A percentile compares a stretch with the other conserved stretches of the same genome.
Evolutionary conservation across 345 rosid species (phyloP).

Genomic region (Arabidopsis suecica): DNA sequence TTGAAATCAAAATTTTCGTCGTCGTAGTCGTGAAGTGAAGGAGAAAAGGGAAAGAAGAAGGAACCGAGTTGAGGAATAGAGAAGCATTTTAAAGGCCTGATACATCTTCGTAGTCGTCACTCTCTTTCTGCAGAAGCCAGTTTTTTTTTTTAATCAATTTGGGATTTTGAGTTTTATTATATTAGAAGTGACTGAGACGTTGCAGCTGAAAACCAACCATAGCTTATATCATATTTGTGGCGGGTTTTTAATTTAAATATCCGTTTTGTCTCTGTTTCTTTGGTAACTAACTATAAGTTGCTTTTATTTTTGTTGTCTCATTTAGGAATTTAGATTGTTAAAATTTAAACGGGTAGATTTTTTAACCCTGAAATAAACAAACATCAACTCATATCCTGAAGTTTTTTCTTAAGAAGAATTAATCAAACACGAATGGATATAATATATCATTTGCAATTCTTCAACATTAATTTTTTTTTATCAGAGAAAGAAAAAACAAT

Average conservation of each 20-base stretch:
- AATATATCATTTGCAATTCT: not conserved
- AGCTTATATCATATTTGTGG: constrained; percentile 30
- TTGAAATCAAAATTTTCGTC: not conserved
- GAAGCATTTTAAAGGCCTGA: constrained; percentile 44
- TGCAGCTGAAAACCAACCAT: constrained; percentile 37
- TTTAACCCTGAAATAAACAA: not conserved
- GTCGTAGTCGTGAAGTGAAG: not conserved
- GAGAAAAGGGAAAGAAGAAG: constrained; percentile 49
- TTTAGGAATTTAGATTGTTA: not conserved
- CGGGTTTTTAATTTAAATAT: constrained; percentile 17
- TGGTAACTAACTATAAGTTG: not conserved
- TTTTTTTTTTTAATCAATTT: constrained; percentile 13
- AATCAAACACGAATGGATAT: not conserved
- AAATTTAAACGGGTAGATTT: not conserved
- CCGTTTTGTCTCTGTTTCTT: constrained; percentile 1
- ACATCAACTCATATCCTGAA: not conserved
- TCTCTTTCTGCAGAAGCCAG: constrained; percentile 24
- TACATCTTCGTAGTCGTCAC: constrained; percentile 43
- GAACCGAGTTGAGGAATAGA: constrained; percentile 38
- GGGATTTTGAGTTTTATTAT: constrained; percentile 32
- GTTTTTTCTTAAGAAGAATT: not conserved
- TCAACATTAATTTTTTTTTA: not conserved
- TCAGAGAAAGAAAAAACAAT: not conserved
- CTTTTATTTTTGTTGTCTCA: not conserved
- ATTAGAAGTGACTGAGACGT: constrained; percentile 44